A percentile compares a stretch with the other conserved stretches of the same genome.
Evolutionary conservation across 495 filamentous ascomycete species (phyloP).

Genomic region (Podospora pseudocomata): DNA sequence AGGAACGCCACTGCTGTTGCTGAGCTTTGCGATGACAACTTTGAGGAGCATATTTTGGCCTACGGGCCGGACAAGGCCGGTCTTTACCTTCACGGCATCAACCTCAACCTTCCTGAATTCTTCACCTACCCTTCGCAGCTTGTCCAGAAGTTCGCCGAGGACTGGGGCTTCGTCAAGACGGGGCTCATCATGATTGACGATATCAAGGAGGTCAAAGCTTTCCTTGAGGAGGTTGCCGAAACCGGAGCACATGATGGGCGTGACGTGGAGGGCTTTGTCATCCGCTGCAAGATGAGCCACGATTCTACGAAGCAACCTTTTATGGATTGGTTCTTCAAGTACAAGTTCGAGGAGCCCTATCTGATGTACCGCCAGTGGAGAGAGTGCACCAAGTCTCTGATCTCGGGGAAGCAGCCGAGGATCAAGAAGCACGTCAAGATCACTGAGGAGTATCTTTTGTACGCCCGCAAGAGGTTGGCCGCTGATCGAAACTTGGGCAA

Average conservation of each 20-base stretch:
- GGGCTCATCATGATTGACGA: conserved; percentile 76
- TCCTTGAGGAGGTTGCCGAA: conserved; percentile 78
- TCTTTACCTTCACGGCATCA: conserved; percentile 93
- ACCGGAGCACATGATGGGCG: conserved; percentile 82
- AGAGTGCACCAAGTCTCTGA: conserved; percentile 90
- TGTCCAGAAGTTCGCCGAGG: conserved; percentile 83
- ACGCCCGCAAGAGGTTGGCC: conserved; percentile 68
- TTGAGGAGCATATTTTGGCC: conserved; percentile 94
- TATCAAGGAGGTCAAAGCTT: conserved; percentile 64
- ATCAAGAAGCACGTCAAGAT: conserved; percentile 84
- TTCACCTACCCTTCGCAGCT: conserved; percentile 72
- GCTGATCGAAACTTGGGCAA: conserved; percentile 59
- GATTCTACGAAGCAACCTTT: conserved; percentile 43
- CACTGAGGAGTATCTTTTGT: conserved; percentile 85
- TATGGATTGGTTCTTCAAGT: conserved; percentile 98
- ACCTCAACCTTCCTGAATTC: conserved; percentile 87
- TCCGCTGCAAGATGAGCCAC: conserved; percentile 69
- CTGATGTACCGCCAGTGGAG: conserved; percentile 98
- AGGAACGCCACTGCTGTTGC: conserved; percentile 92
- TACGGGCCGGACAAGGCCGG: conserved; percentile 82
- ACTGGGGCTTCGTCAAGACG: conserved; percentile 91
- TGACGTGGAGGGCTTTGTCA: conserved; percentile 95
- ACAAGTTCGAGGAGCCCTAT: conserved; percentile 98
- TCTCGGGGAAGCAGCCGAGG: conserved; percentile 66
- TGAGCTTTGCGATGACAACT: conserved; percentile 91